phyloP scores from a whole-genome alignment of 208 protist species.

The Trichomonas vaginalis region DNA sequence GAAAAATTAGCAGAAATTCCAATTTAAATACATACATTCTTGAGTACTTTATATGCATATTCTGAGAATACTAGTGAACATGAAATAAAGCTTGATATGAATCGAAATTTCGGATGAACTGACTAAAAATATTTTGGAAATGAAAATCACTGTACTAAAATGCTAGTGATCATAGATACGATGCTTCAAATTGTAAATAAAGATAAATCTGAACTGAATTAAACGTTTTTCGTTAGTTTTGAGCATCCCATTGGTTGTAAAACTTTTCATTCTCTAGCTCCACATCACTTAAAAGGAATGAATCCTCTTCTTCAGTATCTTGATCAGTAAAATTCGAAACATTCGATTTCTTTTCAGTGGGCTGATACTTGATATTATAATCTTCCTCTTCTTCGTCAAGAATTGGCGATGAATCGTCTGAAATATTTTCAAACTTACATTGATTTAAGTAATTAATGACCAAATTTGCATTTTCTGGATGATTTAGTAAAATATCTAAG shows the following conservation, averaged over 20 bases:
- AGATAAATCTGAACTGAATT: too few relatives aligned
- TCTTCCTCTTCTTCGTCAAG: not conserved
- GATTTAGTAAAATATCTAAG: not conserved
- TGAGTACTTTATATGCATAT: too few relatives aligned
- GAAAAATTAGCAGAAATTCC: too few relatives aligned
- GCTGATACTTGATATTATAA: not conserved
- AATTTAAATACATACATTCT: too few relatives aligned
- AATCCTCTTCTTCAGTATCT: not conserved
- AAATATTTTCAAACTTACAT: not conserved
- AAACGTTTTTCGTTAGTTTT: too few relatives aligned
- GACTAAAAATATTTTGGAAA: too few relatives aligned
- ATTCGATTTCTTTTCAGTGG: not conserved
- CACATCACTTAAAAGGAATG: not conserved
- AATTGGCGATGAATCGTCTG: not conserved
- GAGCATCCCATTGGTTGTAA: not conserved
- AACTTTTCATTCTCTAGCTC: not conserved
- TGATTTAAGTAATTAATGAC: not conserved
- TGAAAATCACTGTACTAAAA: too few relatives aligned
- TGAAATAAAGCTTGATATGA: too few relatives aligned
- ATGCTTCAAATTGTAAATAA: too few relatives aligned
- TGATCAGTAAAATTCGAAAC: not conserved
- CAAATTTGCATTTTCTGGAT: not conserved
- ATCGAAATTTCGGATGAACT: too few relatives aligned
- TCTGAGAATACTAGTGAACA: too few relatives aligned
- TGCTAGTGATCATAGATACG: too few relatives aligned